A percentile compares a stretch with the other conserved stretches of the same genome.
These are phyloP conservation scores for Penicillium sp. DNA, from an alignment of 2,329 filamentous ascomycete species.

Conservation along the genomic window DNA sequence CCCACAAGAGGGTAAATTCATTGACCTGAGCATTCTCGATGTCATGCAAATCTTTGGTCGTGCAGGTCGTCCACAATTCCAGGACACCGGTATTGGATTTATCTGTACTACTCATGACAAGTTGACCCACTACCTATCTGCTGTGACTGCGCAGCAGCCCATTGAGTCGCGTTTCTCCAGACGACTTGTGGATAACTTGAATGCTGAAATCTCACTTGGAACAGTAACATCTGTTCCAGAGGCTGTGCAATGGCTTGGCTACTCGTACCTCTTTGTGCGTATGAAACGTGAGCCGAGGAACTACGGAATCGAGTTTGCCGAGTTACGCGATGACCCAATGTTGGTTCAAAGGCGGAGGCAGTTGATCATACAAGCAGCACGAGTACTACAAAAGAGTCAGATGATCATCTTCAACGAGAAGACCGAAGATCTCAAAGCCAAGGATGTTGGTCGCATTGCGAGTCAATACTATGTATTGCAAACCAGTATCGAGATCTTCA, in stretches of 20 bases:
- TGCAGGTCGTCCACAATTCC: slow-evolving; percentile 94
- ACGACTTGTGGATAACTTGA: slow-evolving; percentile 93
- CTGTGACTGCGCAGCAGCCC: slow-evolving; percentile 91
- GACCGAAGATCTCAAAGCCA: slow-evolving; percentile 88
- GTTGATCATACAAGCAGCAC: slow-evolving; percentile 82
- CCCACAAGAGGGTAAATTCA: slow-evolving; percentile 91
- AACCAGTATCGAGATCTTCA: slow-evolving; percentile 93
- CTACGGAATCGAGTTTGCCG: slow-evolving; percentile 93
- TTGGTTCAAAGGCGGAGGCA: slow-evolving; percentile 82
- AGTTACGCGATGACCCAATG: slow-evolving; percentile 82
- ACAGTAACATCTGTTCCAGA: slow-evolving; percentile 94
- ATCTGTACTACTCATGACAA: slow-evolving; percentile 97
- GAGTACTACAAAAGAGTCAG: slow-evolving; percentile 83
- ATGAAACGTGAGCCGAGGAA: slow-evolving; percentile 90
- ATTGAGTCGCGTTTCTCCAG: slow-evolving; percentile 96
- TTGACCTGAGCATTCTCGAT: slow-evolving; percentile 93
- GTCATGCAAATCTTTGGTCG: slow-evolving; percentile 98
- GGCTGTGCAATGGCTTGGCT: slow-evolving; percentile 95
- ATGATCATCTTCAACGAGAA: slow-evolving; percentile 99
- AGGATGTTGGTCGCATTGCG: slow-evolving; percentile 93
- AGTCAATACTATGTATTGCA: slow-evolving; percentile 97
- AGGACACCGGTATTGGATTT: slow-evolving; percentile 96
- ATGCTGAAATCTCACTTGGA: slow-evolving; percentile 88
- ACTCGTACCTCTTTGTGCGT: slow-evolving; percentile 94
- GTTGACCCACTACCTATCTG: slow-evolving; percentile 82